phyloP scores from a whole-genome alignment of 345 rosid species.

The Iberis pinnata region DNA sequence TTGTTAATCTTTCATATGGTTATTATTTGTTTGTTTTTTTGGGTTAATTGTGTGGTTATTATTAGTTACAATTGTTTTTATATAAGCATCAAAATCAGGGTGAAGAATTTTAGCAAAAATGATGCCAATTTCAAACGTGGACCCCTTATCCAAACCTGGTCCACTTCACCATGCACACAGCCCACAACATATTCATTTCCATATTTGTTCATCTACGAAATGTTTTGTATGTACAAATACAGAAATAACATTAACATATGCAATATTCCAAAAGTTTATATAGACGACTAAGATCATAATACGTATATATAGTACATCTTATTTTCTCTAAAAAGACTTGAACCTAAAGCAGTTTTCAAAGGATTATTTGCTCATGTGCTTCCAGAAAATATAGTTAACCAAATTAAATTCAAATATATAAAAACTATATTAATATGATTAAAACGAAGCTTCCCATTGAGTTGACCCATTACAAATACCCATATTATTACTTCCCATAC shows the following conservation, averaged over 20 bases:
- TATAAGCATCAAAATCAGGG: constrained; percentile 43
- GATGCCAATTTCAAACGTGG: constrained; percentile 60
- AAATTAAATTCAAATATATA: too few species aligned
- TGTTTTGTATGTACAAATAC: neutral
- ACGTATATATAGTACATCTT: too few species aligned
- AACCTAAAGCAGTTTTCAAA: too few species aligned
- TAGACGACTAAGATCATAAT: too few species aligned
- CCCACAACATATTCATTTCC: constrained; percentile 33
- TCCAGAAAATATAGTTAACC: too few species aligned
- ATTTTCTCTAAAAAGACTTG: too few species aligned
- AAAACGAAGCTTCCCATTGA: constrained; percentile 5
- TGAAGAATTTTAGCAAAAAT: constrained; percentile 51
- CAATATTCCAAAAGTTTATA: too few species aligned
- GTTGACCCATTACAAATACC: constrained; percentile 7
- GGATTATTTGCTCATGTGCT: too few species aligned
- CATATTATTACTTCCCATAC: constrained; percentile 26
- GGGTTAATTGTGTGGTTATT: too few species aligned
- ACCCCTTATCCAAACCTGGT: constrained; percentile 33
- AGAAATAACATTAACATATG: neutral
- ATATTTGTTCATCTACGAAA: constrained; percentile 11
- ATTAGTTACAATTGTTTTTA: too few species aligned
- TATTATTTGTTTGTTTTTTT: too few species aligned
- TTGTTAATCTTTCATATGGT: constrained; percentile 2
- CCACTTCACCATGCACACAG: constrained; percentile 34
- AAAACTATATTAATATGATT: too few species aligned